Base-by-base conservation (phyloP, 1,284 basidiomycete genomes). In the Pascua guehoae region DNA sequence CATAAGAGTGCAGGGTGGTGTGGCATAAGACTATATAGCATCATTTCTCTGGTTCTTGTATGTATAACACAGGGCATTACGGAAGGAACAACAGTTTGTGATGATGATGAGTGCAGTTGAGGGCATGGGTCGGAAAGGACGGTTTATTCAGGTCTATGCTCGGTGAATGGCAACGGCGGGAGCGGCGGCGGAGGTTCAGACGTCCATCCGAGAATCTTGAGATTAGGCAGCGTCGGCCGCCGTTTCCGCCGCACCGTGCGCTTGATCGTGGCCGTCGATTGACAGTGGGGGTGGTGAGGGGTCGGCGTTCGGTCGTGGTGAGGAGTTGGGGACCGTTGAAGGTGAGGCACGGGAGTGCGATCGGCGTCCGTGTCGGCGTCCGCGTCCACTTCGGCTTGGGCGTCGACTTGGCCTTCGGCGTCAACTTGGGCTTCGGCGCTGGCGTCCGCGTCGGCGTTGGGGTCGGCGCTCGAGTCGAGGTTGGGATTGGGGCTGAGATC, bases 1-100 rank as follows among this genome's bases (percentile, higher is more conserved):
- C 75, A 11, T 78, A 68, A 42, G 24, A 32, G 44, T 8, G 9
- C 32, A 5, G 50, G 41, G 17, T 16, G 46, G 36, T 9, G 5
- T 48, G n/a, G 45, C 46, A 24, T 45, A 16, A 24, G 18, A 24
- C 9, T 11, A 18, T 45, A 15, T 15, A 43, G 41, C 41, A 17
- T 43, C 24, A 32, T 32, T 32, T 32, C 24, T 32, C 24, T 32
- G 24, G 24, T 32, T 32, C 24, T 41, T 61, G 59, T 61, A 61
- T 61, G 59, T 61, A 61, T 54, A 55, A 49, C 47, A 57, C 37
- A 24, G 16, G 12, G 17, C 44, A 46, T 41, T n/a, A n/a, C n/a
- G 40, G 44, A 17, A 10, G 8, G 44, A 8, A 46, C 40, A 12
- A 41, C n/a, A 41, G n/a, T 12, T 2, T 41, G 40, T 41, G 40